Evolutionary conservation across 2,329 filamentous ascomycete genomes (phyloP).

Genomic region (Myriangium duriaei): DNA sequence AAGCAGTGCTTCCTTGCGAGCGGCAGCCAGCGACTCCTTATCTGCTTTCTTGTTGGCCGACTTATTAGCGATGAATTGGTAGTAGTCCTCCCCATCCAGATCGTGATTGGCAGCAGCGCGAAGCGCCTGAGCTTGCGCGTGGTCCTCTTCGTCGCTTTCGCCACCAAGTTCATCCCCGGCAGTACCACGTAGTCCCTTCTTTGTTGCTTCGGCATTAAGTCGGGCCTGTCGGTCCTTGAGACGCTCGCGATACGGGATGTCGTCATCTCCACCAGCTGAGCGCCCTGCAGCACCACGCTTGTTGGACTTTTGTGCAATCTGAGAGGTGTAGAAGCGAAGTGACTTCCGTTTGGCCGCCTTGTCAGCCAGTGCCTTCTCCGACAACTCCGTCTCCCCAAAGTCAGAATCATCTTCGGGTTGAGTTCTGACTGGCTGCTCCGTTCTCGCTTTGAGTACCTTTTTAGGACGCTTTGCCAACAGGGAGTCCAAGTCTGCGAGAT

Average conservation of each 20-base stretch:
- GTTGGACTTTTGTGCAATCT: conserved; percentile 89
- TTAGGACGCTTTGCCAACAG: conserved; percentile 39
- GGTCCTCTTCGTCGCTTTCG: conserved; percentile 55
- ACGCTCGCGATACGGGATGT: conserved; percentile 81
- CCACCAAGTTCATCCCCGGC: conserved; percentile 58
- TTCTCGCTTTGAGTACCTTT: conserved; percentile 12
- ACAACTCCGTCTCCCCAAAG: conserved; percentile 76
- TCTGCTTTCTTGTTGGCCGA: conserved; percentile 56
- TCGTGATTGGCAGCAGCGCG: conserved; percentile 29
- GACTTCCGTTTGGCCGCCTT: conserved; percentile 86
- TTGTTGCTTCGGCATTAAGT: conserved; percentile 78
- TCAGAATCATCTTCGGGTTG: conserved; percentile 59
- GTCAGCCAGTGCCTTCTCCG: conserved; percentile 65
- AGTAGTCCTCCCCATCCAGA: conserved; percentile 60
- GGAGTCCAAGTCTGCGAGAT: conserved; percentile 57
- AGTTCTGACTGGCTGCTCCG: conserved; percentile 14
- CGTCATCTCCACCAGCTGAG: conserved; percentile 65
- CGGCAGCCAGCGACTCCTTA: conserved; percentile 55
- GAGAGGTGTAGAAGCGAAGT: conserved; percentile 93
- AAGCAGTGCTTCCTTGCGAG: conserved; percentile 41
- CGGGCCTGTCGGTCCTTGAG: conserved; percentile 74
- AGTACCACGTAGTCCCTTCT: conserved; percentile 56
- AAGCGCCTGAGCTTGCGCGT: conserved; percentile 40
- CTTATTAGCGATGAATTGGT: conserved; percentile 68
- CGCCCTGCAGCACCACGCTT: conserved; percentile 63